Conservation (phyloP, 306 rosid genomes). For the Casuarina equisetifolia region DNA sequence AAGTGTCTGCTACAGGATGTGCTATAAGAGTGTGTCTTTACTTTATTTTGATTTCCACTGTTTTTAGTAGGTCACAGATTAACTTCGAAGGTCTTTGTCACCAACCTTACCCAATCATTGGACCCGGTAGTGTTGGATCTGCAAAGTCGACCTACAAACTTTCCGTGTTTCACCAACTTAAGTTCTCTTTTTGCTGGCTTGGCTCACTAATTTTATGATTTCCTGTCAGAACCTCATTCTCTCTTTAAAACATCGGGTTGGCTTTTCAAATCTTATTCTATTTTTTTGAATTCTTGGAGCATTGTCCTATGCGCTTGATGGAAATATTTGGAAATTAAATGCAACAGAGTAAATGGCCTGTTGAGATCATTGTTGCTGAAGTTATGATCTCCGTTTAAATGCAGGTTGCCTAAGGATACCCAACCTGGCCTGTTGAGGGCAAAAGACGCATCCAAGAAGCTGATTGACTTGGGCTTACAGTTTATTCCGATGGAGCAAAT, state of each 20-base stretch:
- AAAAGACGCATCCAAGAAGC: conserved; percentile 56
- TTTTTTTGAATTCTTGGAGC: not conserved
- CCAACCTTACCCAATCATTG: not conserved
- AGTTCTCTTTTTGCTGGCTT: not conserved
- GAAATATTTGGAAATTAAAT: not conserved
- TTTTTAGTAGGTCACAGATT: not conserved
- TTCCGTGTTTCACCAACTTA: not conserved
- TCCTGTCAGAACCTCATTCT: not conserved
- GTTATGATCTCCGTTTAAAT: conserved; percentile 9
- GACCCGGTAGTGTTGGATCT: not conserved
- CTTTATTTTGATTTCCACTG: not conserved
- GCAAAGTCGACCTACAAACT: not conserved
- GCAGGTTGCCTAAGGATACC: conserved; percentile 65
- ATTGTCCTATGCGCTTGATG: not conserved
- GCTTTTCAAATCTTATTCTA: not conserved
- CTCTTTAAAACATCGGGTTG: not conserved
- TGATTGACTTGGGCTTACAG: conserved; percentile 69
- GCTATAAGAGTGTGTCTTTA: not conserved
- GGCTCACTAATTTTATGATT: not conserved
- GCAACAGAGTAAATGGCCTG: not conserved
- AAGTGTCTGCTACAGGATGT: not conserved
- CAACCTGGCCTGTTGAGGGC: conserved; percentile 78
- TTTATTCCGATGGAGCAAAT: conserved; percentile 86
- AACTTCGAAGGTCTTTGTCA: not conserved
- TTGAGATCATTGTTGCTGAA: not conserved